Evolutionary conservation across 2,329 filamentous ascomycete genomes (phyloP).

Genomic region (Cadophora sp.): DNA sequence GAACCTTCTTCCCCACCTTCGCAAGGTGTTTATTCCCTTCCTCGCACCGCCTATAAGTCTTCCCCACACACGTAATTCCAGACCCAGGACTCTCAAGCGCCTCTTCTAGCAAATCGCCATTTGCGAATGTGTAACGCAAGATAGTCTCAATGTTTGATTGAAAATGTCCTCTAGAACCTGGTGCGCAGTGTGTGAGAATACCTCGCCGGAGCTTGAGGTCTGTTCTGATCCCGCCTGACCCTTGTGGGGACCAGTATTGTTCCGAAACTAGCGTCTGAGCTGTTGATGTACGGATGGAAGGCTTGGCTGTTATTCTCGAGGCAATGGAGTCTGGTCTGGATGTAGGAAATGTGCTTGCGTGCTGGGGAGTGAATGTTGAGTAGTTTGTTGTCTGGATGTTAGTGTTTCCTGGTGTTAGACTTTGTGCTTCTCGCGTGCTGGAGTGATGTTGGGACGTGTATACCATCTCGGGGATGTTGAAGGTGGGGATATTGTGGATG

Average conservation of each 20-base stretch:
- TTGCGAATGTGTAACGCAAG: constrained; percentile 30
- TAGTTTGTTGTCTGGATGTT: background rate
- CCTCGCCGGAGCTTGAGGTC: constrained; percentile 8
- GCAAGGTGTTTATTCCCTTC: constrained; percentile 34
- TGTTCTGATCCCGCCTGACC: constrained; percentile 8
- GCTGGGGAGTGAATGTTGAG: background rate
- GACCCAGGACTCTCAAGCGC: constrained; percentile 34
- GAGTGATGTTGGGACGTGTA: background rate
- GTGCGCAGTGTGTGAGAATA: background rate
- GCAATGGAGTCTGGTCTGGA: constrained; percentile 5
- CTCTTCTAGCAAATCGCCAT: constrained; percentile 37
- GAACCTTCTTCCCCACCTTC: constrained; percentile 30
- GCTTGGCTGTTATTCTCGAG: background rate
- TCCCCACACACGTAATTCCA: constrained; percentile 30
- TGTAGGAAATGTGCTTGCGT: background rate
- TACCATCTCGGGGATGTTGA: background rate
- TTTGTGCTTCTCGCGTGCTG: background rate
- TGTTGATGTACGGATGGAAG: background rate
- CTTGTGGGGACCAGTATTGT: constrained; percentile 1
- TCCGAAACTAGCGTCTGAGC: constrained; percentile 4
- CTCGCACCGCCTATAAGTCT: constrained; percentile 23
- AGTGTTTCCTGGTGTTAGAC: background rate
- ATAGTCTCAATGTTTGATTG: constrained; percentile 25
- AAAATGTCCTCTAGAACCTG: background rate
- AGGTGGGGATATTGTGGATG: background rate